Evolutionary conservation across 2,329 filamentous ascomycete genomes (phyloP), one percentile per base, ranked within the genome.

Genomic region (Trichoderma sp.): DNA sequence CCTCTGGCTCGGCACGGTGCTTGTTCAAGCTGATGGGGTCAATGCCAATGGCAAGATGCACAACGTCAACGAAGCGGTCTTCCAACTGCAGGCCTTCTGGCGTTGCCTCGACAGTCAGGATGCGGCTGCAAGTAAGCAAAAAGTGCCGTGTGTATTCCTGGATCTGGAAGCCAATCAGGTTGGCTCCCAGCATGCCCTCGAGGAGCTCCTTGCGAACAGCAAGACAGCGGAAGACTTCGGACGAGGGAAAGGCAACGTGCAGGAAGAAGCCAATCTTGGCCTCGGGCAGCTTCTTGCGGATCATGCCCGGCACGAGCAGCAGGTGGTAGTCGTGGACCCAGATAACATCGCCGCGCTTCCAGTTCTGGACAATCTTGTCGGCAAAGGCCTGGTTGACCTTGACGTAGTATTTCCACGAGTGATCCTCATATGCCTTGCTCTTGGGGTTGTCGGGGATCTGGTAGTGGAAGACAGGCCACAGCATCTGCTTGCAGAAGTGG

Each of bases 381-480:
- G 95, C 95, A 80, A 98, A 97, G 3, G 91, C 93, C 79, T 96
- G 91, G 81, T 97, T 97, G 76, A 97, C 87, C 66, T 92, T 93
- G 77, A 94, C 91, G 75, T 98, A 98, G 82, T 93, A 97, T 73
- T 94, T 87, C 93, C 94, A 98, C 0, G 94, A 97, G 80, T 98
- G 94, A 74, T 98, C 95, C 79, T 97, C 91, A 78, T 97, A 98
- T 0, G 95, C 95, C 79, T 98, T 98, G 87, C 94, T 97, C 85
- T 97, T 97, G 30, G 95, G 95, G 77, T 97, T 96, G 77, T 98
- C 96, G 0, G 95, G 96, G 70, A 98, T 97, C 80, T 97, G 94
- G 79, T 98, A 98, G 81, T 98, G 94, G 80, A 98, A 97, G 70
- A 97, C 94, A 1, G 95, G 95, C 95, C 95, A 98, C 7, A 98